Percentiles rank a stretch among this genome's conserved stretches.
Conservation (phyloP, 1,139 yeast species). For the Trichomonascaceae sp. region DNA sequence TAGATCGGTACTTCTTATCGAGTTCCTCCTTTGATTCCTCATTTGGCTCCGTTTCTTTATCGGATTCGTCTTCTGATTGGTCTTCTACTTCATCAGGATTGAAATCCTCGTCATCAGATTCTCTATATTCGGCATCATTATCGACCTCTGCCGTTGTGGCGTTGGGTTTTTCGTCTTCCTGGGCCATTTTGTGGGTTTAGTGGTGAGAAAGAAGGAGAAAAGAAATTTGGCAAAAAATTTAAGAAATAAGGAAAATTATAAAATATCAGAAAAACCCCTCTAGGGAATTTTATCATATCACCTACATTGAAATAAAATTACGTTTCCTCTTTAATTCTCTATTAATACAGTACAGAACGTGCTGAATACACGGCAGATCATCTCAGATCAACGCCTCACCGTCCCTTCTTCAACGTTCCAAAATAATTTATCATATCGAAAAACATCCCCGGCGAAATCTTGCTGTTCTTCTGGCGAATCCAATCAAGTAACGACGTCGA, state of each 20-base stretch:
- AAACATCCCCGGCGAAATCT: constrained; percentile 56
- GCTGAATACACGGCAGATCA: too few species aligned
- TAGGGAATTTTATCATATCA: too few species aligned
- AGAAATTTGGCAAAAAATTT: too few species aligned
- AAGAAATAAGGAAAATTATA: too few species aligned
- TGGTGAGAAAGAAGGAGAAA: not conserved
- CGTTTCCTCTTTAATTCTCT: too few species aligned
- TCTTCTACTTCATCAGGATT: constrained; percentile 36
- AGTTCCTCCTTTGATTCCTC: constrained; percentile 24
- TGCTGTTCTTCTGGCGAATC: constrained; percentile 49
- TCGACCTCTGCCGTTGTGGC: constrained; percentile 2
- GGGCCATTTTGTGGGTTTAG: not conserved
- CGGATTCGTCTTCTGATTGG: constrained; percentile 10
- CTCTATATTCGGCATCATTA: constrained; percentile 42
- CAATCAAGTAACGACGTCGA: constrained; percentile 51
- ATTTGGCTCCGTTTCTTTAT: constrained; percentile 18
- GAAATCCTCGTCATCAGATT: constrained; percentile 63
- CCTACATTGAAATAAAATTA: too few species aligned
- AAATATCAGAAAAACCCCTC: too few species aligned
- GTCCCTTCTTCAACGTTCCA: constrained; percentile 36
- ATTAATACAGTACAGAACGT: too few species aligned
- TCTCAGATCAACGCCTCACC: not conserved
- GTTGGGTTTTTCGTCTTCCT: not conserved
- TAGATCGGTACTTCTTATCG: constrained; percentile 34
- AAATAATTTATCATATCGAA: constrained; percentile 81